A percentile compares a stretch with the other conserved stretches of the same genome.
Conservation (phyloP, 106 monocot genomes). For the Acorus gramineus region DNA sequence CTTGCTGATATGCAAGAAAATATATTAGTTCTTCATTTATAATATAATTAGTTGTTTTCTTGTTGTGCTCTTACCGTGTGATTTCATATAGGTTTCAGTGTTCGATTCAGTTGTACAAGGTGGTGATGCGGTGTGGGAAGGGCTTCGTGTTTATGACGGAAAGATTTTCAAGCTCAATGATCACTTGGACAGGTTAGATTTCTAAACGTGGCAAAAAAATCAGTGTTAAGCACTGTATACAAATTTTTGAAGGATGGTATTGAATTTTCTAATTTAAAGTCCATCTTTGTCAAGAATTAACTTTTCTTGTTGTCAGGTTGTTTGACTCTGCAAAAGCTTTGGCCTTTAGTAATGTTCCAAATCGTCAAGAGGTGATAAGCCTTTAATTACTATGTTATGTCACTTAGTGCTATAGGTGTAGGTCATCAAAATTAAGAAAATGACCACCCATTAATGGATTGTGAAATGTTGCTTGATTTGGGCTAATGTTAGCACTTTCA, state of each 20-base stretch:
- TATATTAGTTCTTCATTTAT: neutral
- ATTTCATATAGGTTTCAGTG: slow-evolving; percentile 68
- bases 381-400: neutral
- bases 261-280: neutral
- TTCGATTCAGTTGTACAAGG: slow-evolving; percentile 99
- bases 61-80: slow-evolving; percentile 8
- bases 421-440: no score
- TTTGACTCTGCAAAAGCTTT: slow-evolving; percentile 94
- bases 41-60: neutral
- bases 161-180: slow-evolving; percentile 91
- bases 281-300: neutral
- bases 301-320: slow-evolving; percentile 30
- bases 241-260: no score
- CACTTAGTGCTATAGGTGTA: neutral
- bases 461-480: neutral
- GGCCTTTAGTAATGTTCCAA: slow-evolving; percentile 80
- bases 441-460: no score
- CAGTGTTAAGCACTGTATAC: neutral
- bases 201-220: no score
- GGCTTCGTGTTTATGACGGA: slow-evolving; percentile 77
- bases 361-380: slow-evolving; percentile 50
- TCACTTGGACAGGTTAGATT: slow-evolving; percentile 70
- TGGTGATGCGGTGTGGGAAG: slow-evolving; percentile 98
- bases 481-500: neutral
- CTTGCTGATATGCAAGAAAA: neutral